Evolutionary conservation across 768 basidiomycete species (phyloP).

Genomic region (Russula lepida): DNA sequence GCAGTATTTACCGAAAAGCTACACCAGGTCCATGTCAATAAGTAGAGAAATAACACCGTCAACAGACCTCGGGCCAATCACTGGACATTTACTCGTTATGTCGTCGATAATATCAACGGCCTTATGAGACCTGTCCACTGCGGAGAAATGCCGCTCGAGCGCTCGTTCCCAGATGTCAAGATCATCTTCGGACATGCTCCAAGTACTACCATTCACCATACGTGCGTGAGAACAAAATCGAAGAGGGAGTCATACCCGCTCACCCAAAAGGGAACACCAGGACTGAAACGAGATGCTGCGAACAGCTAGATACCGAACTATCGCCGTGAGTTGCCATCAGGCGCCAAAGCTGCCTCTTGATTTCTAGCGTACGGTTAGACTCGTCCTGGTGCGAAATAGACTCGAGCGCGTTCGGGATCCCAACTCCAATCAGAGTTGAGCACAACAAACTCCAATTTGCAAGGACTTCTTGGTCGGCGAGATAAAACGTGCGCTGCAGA

Average conservation of each 20-base stretch:
- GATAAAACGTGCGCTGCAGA: slow-evolving; percentile 3
- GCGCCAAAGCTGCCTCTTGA: slow-evolving; percentile 13
- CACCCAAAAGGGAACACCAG: slow-evolving; percentile 7
- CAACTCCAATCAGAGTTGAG: slow-evolving; percentile 5
- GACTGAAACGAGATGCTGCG: neutral
- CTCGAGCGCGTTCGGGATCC: slow-evolving; percentile 5
- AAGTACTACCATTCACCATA: neutral
- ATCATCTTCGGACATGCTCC: slow-evolving; percentile 12
- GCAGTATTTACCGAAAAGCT: slow-evolving; percentile 8
- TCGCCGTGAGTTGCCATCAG: neutral
- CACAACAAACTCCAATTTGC: slow-evolving; percentile 9
- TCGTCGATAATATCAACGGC: neutral
- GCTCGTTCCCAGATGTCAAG: slow-evolving; percentile 12
- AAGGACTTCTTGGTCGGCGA: slow-evolving; percentile 3
- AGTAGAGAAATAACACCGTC: neutral
- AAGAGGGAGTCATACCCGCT: neutral
- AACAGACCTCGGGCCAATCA: slow-evolving; percentile 3
- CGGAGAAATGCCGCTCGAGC: neutral
- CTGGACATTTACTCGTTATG: slow-evolving; percentile 1
- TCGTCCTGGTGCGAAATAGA: slow-evolving; percentile 2
- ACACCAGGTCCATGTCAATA: neutral
- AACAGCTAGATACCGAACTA: neutral
- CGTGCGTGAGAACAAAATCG: neutral
- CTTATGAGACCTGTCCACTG: neutral
- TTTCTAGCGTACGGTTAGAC: neutral